Conservation (phyloP, 169 alveolate species). For the Plasmodium adleri region DNA sequence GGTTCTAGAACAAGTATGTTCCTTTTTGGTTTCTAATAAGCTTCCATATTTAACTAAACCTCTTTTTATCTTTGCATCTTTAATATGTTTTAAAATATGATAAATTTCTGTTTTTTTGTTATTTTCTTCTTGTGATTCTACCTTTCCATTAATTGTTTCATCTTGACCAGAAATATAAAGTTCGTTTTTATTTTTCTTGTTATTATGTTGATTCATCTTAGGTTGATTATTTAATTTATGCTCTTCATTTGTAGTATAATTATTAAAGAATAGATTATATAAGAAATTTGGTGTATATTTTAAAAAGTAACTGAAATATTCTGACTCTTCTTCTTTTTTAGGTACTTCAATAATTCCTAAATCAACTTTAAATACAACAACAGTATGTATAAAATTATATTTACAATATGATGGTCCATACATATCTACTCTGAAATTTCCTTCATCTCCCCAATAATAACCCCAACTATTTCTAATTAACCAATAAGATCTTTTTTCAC, state of each 20-base stretch:
- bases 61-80: conserved; percentile 9
- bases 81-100: conserved; percentile 43
- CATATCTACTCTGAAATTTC: conserved; percentile 76
- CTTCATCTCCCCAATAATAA: conserved; percentile 77
- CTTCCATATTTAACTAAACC: conserved; percentile 9
- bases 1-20: conserved; percentile 28
- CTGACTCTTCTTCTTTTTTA: background rate
- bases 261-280: background rate
- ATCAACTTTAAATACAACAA: conserved; percentile 33
- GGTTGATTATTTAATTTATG: too few relatives aligned
- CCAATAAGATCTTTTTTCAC: conserved; percentile 72
- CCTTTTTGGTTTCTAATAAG: conserved; percentile 14
- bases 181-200: background rate
- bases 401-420: conserved; percentile 37
- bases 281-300: conserved; percentile 19
- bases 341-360: conserved; percentile 40
- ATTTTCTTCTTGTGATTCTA: background rate
- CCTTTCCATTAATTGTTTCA: background rate
- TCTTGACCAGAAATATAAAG: background rate
- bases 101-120: conserved; percentile 11
- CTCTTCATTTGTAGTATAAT: conserved; percentile 6
- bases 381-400: conserved; percentile 58
- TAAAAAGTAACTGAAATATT: background rate
- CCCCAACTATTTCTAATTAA: conserved; percentile 74
- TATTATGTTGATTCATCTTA: background rate